Evolutionary conservation across 2,329 filamentous ascomycete genomes (phyloP), one percentile per base, ranked within the genome.

Genomic region (Furcasterigmium sp.): DNA sequence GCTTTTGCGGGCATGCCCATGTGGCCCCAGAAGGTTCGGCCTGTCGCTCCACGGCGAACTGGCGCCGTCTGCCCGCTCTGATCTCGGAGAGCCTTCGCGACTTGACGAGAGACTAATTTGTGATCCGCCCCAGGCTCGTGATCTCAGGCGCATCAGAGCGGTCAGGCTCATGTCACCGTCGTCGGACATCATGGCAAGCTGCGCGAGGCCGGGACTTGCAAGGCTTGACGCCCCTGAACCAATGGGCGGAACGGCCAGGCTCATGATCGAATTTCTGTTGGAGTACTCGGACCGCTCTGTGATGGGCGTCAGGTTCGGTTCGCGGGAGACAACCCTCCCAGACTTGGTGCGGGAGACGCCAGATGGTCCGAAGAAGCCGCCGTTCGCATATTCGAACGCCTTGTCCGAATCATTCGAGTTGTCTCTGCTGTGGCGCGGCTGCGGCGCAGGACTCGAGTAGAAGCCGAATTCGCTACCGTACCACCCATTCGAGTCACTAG

Each of bases 401-500:
- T 56, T 38, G 6, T 48, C 42, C 2, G 56, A 51, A 6, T 46
- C 37, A 17, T 46, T 67, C 7, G 71, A 65, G 30, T 69, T 68
- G 43, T 68, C 66, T 23, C 67, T 69, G 17, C 70, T 72, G 37
- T 72, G 60, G 30, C 63, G 64, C 1, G 63, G 59, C 10, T 66
- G 60, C 14, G 59, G 59, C 5, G 65, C 52, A 1, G 79, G 76
- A 2, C 73, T 70, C 1, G 91, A 89, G 61, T 95, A 98, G 62
- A 98, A 98, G 1, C 90, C 91, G 57, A 98, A 98, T 60, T 98
- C 93, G 53, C 90, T 85, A 0, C 93, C 93, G 57, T 98, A 98
- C 69, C 93, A 94, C 1, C 89, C 91, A 50, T 96, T 91, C 7
- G 84, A 84, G 56, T 98, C 93, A 52, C 89, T 91, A 37, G 93